These are phyloP conservation scores for Orbilia blumenaviensis DNA, from an alignment of 2,329 filamentous ascomycete species.

Conservation along the genomic window DNA sequence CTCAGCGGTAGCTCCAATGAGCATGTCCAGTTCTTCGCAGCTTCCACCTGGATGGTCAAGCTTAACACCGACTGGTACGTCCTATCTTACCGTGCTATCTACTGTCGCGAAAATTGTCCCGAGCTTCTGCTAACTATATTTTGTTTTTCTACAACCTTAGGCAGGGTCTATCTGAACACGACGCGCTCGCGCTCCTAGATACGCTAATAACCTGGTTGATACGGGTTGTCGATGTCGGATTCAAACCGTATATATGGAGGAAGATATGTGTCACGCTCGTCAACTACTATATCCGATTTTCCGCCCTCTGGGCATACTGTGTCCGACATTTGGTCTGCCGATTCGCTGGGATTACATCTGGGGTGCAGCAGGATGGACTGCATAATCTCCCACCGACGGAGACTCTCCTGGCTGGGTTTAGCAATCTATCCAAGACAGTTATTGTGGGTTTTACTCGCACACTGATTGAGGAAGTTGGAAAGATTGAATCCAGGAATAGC, in stretches of 20 bases:
- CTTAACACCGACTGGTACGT: slow-evolving; percentile 87
- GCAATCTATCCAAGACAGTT: slow-evolving; percentile 66
- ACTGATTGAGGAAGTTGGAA: slow-evolving; percentile 73
- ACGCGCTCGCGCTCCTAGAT: slow-evolving; percentile 69
- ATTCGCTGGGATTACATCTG: slow-evolving; percentile 63
- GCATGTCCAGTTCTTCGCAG: slow-evolving; percentile 89
- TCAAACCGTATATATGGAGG: slow-evolving; percentile 71
- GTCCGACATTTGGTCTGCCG: slow-evolving; percentile 72
- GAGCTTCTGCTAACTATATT: slow-evolving; percentile 18
- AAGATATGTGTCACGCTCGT: slow-evolving; percentile 82
- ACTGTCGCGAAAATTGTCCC: background rate
- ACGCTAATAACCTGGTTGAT: slow-evolving; percentile 73
- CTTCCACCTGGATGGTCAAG: slow-evolving; percentile 91
- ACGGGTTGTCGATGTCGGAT: slow-evolving; percentile 65
- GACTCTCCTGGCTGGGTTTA: slow-evolving; percentile 64
- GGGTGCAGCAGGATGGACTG: slow-evolving; percentile 65
- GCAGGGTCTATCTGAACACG: slow-evolving; percentile 66
- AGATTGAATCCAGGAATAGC: slow-evolving; percentile 71
- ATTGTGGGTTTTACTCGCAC: slow-evolving; percentile 72
- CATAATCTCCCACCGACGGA: slow-evolving; percentile 63
- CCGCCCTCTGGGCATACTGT: slow-evolving; percentile 72
- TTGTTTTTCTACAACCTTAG: slow-evolving; percentile 50
- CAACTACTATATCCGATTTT: slow-evolving; percentile 77
- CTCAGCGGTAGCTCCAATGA: slow-evolving; percentile 75
- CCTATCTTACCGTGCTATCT: background rate